phyloP scores from a whole-genome alignment of 257 asterid species.

The Euphrasia confusa region DNA sequence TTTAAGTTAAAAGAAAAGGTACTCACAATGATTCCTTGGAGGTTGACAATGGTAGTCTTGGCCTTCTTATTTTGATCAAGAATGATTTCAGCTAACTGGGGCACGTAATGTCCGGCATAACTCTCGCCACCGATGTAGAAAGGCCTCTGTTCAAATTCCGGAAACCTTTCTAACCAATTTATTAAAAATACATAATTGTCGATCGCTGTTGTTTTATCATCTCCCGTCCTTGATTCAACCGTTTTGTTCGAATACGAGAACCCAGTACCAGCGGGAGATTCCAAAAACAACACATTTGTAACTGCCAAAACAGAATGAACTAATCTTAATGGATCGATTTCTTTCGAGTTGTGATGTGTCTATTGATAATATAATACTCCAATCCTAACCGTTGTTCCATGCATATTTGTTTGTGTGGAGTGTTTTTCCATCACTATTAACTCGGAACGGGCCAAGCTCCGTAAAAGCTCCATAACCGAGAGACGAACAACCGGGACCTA shows the following conservation, averaged over 20 bases:
- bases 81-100: conserved; percentile 64
- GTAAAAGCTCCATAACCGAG: conserved; percentile 10
- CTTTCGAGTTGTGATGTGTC: too few relatives aligned
- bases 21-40: conserved; percentile 76
- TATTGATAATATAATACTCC: too few relatives aligned
- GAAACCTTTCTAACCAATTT: conserved; percentile 63
- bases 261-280: conserved; percentile 67
- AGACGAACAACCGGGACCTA: conserved; percentile 96
- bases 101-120: conserved; percentile 77
- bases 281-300: conserved; percentile 36
- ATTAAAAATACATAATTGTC: conserved; percentile 49
- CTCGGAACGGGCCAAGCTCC: conserved; percentile 87
- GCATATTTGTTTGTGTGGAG: conserved; percentile 57
- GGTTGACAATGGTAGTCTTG: conserved; percentile 26
- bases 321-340: too few relatives aligned
- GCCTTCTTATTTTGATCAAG: conserved; percentile 43
- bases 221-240: conserved; percentile 30
- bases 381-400: conserved; percentile 57
- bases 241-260: conserved; percentile 76
- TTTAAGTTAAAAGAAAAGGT: too few relatives aligned
- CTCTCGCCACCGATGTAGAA: conserved; percentile 70
- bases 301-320: conserved; percentile 28
- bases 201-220: conserved; percentile 50
- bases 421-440: conserved; percentile 78
- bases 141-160: conserved; percentile 52